Base-by-base conservation (phyloP, 2,329 filamentous ascomycete genomes). In the Cryphonectria naterciae region DNA sequence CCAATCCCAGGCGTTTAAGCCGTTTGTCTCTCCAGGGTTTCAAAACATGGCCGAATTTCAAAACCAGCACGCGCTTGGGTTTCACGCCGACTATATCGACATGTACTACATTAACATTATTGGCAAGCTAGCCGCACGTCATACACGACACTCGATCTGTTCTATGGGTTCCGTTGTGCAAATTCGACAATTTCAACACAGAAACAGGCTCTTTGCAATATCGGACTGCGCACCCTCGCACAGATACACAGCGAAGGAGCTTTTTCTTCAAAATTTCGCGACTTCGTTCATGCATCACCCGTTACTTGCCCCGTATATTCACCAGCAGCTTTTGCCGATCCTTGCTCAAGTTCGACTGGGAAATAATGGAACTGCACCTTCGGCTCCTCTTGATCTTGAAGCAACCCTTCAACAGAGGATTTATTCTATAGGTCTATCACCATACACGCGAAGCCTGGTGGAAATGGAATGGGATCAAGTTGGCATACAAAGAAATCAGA, bases 191-290 rank as follows among this genome's bases (percentile, higher is more conserved):
- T 72, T 72, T 58, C 69, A 58, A 37, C n/a, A 43, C 58, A 69
- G 61, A 25, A 72, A 69, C 39, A 58, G 54, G 41, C 63, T 72
- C 35, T 37, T 72, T 13, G 67, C 70, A 19, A 58, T 72, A 5
- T 52, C 68, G 1, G 67, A 72, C n/a, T 68, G 67, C 7, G 32
- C 17, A 43, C 25, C 32, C 62, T 15, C 28, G 54, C 11, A 43
- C 22, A 49, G 35, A 54, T 10, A 60, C 13, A 32, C 52, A 15
- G 54, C 37, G 22, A 41, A 35, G 22, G 46, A 49, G n/a, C n/a
- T 60, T 0, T 72, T 69, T 37, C 63, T 72, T 43, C 46, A 61
- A 32, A 72, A 69, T 17, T 60, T 69, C 15, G 39, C 52, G 10
- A 43, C 63, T 22, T 56, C 70, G 15, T 72, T 69, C 52, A 25